Evolutionary conservation across 106 monocot species (phyloP), one percentile per base, ranked within the genome.

Genomic region (Phalaenopsis equestris): DNA sequence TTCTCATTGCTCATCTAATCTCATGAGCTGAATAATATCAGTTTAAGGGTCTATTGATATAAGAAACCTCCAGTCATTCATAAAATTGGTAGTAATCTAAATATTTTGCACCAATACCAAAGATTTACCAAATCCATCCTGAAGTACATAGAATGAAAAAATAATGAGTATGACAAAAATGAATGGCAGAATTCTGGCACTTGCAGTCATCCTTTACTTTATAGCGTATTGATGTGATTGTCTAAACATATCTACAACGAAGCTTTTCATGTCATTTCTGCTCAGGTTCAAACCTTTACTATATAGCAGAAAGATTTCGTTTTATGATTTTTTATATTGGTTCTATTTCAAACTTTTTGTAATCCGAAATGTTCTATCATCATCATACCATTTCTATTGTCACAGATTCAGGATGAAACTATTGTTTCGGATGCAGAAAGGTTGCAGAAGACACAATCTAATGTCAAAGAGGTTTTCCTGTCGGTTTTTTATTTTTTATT

Each of bases 321-420:
- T 65, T 65, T 30, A 21, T 65, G 23, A 21, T 65, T 6, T 65
- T 65, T 65, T 24, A 23, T 65, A 65, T 23, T 24, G 6, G 38
- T 3, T 38, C 15, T 38, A 38, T 70, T 70, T 70, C 38, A 70
- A 38, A 70, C 6, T 45, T 4, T 45, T 70, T 70, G 21, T 70
- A 14, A 14, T 70, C 1, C 23, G 4, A 70, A 39, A 70, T 21
- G 16, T 3, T 16, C 39, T 14, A 70, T 70, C 0, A 38, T 77
- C 73, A 68, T 17, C 55, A 57, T 77, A 17, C 8, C 67, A 47
- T 37, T 38, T 52, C 5, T 83, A 3, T 39, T 67, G 8, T 49
- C 85, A 77, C 88, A 96, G 98, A 90, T 99, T 83, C 94, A 99
- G 86, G 98, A 99, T 90, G 98, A 94, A 85, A 93, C 91, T 38